Evolutionary conservation across 148 eudicot species (phyloP).

Genomic region (Cornus kousa): DNA sequence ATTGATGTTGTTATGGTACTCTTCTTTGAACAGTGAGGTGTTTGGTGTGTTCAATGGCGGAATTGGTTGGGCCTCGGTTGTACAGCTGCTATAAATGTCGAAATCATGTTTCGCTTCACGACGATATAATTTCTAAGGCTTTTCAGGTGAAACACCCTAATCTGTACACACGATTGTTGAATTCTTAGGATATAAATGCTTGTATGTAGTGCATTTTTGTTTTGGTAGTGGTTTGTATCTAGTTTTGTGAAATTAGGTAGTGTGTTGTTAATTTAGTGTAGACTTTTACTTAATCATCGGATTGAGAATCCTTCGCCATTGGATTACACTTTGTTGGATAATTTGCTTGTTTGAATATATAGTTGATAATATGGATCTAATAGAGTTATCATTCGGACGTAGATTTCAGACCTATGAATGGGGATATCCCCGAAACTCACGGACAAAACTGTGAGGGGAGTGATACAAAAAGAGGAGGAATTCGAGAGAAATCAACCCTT

Average conservation of each 20-base stretch:
- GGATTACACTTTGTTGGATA: neutral
- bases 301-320: neutral
- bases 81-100: conserved; percentile 52
- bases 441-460: too few species aligned
- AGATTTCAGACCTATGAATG: too few species aligned
- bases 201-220: too few species aligned
- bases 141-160: conserved; percentile 18
- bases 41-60: conserved; percentile 32
- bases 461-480: too few species aligned
- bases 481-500: neutral
- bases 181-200: too few species aligned
- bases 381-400: too few species aligned
- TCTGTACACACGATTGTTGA: neutral
- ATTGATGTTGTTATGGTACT: neutral
- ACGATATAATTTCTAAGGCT: conserved; percentile 27
- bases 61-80: conserved; percentile 39
- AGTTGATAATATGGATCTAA: too few species aligned
- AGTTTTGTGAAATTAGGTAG: too few species aligned
- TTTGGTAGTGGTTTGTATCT: too few species aligned
- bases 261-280: too few species aligned
- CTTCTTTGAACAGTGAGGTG: conserved; percentile 3
- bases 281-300: neutral
- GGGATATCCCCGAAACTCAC: too few species aligned
- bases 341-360: too few species aligned
- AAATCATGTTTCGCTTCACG: conserved; percentile 36